Conservation (phyloP, 371 early-diverging fungal species). For the Rhizomucor pusillus region DNA sequence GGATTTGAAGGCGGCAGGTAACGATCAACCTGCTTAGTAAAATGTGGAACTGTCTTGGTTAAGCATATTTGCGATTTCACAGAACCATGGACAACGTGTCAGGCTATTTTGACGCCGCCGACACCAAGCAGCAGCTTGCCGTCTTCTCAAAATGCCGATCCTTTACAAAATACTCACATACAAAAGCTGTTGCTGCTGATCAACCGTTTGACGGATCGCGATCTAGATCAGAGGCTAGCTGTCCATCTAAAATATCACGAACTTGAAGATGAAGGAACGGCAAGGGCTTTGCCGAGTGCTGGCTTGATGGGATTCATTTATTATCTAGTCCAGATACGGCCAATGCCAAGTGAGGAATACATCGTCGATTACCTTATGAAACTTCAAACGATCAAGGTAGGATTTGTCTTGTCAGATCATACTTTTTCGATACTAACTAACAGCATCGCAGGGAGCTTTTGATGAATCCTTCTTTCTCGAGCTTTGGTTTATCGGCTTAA, state of each 20-base stretch:
- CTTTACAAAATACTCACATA: slow-evolving; percentile 28
- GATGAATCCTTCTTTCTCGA: slow-evolving; percentile 51
- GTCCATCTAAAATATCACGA: slow-evolving; percentile 54
- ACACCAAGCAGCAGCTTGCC: neutral
- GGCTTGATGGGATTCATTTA: slow-evolving; percentile 47
- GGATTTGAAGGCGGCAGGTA: slow-evolving; percentile 4
- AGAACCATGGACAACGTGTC: slow-evolving; percentile 31
- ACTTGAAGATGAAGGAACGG: slow-evolving; percentile 53
- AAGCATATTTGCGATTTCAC: neutral
- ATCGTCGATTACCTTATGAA: slow-evolving; percentile 40
- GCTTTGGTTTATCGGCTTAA: slow-evolving; percentile 42
- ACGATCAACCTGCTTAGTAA: neutral
- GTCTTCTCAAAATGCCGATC: slow-evolving; percentile 4
- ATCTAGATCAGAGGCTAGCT: slow-evolving; percentile 37
- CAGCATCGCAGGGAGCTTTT: slow-evolving; percentile 32
- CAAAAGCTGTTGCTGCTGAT: slow-evolving; percentile 32
- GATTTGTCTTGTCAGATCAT: no score
- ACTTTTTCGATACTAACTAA: no score
- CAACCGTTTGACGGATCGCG: slow-evolving; percentile 39
- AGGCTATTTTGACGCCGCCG: slow-evolving; percentile 14
- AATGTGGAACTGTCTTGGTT: neutral
- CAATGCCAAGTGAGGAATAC: slow-evolving; percentile 34
- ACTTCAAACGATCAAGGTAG: slow-evolving; percentile 45
- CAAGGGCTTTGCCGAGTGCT: slow-evolving; percentile 53
- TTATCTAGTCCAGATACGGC: slow-evolving; percentile 49